phyloP scores from a whole-genome alignment of 176 grass and related monocot species.

The Neostapfia colusana region DNA sequence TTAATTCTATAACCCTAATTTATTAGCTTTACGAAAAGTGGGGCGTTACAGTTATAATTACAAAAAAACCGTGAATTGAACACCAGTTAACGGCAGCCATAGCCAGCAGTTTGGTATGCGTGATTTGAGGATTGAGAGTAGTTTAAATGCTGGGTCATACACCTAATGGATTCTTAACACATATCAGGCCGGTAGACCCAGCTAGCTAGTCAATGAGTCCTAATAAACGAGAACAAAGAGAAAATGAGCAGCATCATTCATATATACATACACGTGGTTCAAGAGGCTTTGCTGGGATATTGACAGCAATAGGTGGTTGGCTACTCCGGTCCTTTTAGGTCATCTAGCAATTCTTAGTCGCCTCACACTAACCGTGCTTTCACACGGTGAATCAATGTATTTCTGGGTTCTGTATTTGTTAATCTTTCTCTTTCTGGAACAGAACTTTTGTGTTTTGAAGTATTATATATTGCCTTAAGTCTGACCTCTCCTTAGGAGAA shows the following conservation, averaged over 20 bases:
- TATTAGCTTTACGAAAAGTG: no score
- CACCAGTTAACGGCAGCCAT: background rate
- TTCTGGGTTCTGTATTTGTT: background rate
- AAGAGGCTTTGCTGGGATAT: background rate
- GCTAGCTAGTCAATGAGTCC: background rate
- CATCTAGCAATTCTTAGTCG: slow-evolving; percentile 4
- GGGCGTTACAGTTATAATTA: no score
- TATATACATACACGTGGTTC: slow-evolving; percentile 4
- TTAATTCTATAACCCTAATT: no score
- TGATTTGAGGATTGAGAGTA: slow-evolving; percentile 13
- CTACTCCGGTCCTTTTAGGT: background rate
- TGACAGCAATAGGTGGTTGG: background rate
- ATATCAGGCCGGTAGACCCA: background rate
- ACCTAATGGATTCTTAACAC: slow-evolving; percentile 6
- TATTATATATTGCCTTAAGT: background rate
- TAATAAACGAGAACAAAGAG: background rate
- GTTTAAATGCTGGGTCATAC: slow-evolving; percentile 14
- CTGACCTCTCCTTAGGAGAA: background rate
- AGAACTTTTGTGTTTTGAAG: background rate
- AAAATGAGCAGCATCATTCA: background rate
- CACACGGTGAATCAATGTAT: slow-evolving; percentile 22
- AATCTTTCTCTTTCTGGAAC: background rate
- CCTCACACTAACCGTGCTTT: slow-evolving; percentile 28
- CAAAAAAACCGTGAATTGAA: background rate
- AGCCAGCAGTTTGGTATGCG: background rate